Evolutionary conservation across 495 filamentous ascomycete species (phyloP).

Genomic region (Penicillium bovifimosum): DNA sequence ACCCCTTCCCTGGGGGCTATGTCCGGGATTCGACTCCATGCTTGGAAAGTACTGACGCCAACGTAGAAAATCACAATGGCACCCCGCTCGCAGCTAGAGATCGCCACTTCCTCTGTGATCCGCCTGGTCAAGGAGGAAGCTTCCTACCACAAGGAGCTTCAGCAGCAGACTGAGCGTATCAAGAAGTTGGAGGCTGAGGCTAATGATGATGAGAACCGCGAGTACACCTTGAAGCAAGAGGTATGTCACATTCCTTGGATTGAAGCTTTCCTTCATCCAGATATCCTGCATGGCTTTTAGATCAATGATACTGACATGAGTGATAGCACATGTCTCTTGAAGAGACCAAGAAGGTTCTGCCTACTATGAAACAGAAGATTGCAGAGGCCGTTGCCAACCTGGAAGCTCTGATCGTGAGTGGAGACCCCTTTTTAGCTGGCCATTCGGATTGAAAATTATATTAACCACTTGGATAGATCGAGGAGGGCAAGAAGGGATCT

Average conservation of each 20-base stretch:
- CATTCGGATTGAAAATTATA: neutral
- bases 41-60: neutral
- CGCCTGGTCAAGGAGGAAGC: constrained; percentile 88
- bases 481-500: constrained; percentile 41
- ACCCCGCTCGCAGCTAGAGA: constrained; percentile 64
- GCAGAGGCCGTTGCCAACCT: constrained; percentile 60
- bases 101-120: constrained; percentile 65
- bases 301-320: constrained; percentile 1
- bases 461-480: constrained; percentile 23
- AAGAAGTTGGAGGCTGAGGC: constrained; percentile 53
- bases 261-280: neutral
- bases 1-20: too few relatives aligned
- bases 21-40: neutral
- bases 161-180: constrained; percentile 64
- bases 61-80: constrained; percentile 47
- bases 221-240: constrained; percentile 76
- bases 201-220: constrained; percentile 57
- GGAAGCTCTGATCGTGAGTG: constrained; percentile 56
- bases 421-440: constrained; percentile 11
- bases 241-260: constrained; percentile 36
- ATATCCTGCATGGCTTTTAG: neutral
- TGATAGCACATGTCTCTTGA: constrained; percentile 66
- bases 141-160: constrained; percentile 80
- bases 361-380: constrained; percentile 60
- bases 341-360: constrained; percentile 78